Base-by-base conservation (phyloP, 768 basidiomycete genomes). In the Austroboletus eburneus region DNA sequence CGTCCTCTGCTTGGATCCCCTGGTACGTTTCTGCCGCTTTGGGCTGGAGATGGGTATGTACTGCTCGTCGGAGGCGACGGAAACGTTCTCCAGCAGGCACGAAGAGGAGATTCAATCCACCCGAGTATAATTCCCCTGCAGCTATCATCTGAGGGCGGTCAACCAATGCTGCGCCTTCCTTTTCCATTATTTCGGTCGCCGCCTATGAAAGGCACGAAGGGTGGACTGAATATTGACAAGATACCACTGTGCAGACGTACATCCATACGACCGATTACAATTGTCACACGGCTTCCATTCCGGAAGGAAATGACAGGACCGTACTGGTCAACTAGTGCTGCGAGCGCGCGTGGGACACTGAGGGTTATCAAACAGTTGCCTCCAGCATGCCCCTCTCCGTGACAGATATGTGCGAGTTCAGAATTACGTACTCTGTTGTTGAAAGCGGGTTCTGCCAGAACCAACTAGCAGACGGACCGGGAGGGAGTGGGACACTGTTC, bases 161-260 rank as follows among this genome's bases (percentile, higher is more conserved):
- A 0, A 69, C 72, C 12, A 76, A 64, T 0, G 65, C 53, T 0
- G 71, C 74, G 0, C 80, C 78, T 54, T 80, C 76, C 36, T 76
- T 76, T 58, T 81, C 80, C 78, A 82, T 76, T 45, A 82, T 75
- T 5, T 81, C 78, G 0, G 75, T 65, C 0, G 79, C 79, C 4
- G 73, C 74, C 58, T 80, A 67, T 75, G 72, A 43, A 77, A 70
- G 3, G 20, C 14, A 20, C 9, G 34, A 16, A 27, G 27, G 12
- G 12, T 27, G 7, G 5, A 29, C 14, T 6, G 27, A 16, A 9
- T 8, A 21, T 14, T 7, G 32, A 22, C n/a, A 5, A n/a, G 23
- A 7, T 13, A 17, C 27, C 24, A 25, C 7, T 27, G 27, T 27
- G 5, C 7, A 12, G 12, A 27, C 50, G 12, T 45, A 55, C 58